Conservation (phyloP, 495 filamentous ascomycete species). For the Hyaloscypha finlandica region DNA sequence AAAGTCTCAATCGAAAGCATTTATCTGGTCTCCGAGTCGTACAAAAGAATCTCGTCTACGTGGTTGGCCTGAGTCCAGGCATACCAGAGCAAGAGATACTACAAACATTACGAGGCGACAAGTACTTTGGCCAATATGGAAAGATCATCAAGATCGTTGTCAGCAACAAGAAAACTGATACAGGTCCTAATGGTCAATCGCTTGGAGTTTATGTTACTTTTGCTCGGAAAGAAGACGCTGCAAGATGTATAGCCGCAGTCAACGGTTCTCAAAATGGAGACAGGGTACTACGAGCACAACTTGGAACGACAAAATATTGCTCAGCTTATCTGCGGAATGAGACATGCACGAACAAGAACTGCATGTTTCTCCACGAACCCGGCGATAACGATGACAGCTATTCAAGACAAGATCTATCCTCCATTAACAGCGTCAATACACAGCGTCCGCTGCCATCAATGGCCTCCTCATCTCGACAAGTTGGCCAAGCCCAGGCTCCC, state of each 20-base stretch:
- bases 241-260: constrained; percentile 84
- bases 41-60: constrained; percentile 98
- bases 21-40: constrained; percentile 92
- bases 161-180: constrained; percentile 82
- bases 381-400: constrained; percentile 97
- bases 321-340: constrained; percentile 95
- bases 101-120: constrained; percentile 77
- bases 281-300: constrained; percentile 82
- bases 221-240: constrained; percentile 82
- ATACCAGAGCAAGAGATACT: constrained; percentile 90
- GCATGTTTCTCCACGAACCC: constrained; percentile 96
- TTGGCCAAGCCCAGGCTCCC: constrained; percentile 44
- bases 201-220: constrained; percentile 98
- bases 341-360: constrained; percentile 88
- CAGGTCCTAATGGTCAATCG: constrained; percentile 67
- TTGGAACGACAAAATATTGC: constrained; percentile 98
- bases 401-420: constrained; percentile 90
- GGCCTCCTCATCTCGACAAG: constrained; percentile 46
- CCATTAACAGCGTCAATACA: constrained; percentile 85
- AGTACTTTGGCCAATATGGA: constrained; percentile 98
- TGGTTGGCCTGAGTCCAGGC: constrained; percentile 88
- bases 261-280: constrained; percentile 92
- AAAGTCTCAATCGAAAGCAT: constrained; percentile 92
- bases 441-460: constrained; percentile 62
- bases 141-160: constrained; percentile 99